These are phyloP conservation scores for Dryadomyces quercivorus DNA, from an alignment of 2,329 filamentous ascomycete genomes.

Conservation along the genomic window DNA sequence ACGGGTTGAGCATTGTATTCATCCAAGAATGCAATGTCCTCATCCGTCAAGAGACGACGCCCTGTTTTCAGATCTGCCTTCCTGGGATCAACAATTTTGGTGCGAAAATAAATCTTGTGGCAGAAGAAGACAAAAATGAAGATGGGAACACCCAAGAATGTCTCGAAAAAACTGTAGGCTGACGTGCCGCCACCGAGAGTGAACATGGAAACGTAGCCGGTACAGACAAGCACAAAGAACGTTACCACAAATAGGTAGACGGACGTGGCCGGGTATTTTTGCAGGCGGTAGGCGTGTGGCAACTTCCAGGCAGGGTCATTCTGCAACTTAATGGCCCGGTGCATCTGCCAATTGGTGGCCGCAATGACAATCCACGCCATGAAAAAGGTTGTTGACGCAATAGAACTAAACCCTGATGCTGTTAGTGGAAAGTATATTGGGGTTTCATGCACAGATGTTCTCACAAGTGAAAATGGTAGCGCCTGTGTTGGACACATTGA, in stretches of 20 bases:
- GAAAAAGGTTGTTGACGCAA: background rate
- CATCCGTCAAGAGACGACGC: background rate
- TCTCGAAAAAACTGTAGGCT: background rate
- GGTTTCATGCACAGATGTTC: too few relatives aligned
- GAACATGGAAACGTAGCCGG: background rate
- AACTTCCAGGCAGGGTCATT: background rate
- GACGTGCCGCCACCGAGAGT: background rate
- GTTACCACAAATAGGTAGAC: background rate
- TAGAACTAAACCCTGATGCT: background rate
- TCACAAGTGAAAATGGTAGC: background rate
- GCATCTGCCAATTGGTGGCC: background rate
- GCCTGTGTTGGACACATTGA: background rate
- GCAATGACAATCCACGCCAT: background rate
- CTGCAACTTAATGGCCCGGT: background rate
- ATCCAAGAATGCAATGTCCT: background rate
- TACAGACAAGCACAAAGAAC: background rate
- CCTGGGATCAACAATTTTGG: background rate
- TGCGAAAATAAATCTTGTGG: constrained; percentile 1
- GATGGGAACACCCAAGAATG: background rate
- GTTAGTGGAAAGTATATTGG: too few relatives aligned
- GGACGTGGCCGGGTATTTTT: background rate
- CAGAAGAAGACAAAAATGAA: background rate
- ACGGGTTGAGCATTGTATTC: background rate
- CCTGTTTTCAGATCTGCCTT: constrained; percentile 2
- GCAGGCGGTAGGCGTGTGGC: background rate